Percentiles rank a stretch among this genome's conserved stretches.
Evolutionary conservation across 805 yeast species (phyloP).

Genomic region (Dipodascus albidus): DNA sequence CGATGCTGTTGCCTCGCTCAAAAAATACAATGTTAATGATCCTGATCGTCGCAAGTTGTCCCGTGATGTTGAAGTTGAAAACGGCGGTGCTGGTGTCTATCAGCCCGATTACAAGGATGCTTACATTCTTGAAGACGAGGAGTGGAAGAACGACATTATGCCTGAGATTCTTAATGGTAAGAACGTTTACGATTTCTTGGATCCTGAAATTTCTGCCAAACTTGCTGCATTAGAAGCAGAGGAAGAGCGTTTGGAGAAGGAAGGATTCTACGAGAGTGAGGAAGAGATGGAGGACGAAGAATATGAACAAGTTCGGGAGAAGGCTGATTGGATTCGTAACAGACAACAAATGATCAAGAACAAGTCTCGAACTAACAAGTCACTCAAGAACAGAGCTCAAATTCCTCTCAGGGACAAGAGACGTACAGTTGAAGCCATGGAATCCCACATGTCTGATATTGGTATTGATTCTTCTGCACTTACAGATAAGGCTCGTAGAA

Average conservation of each 20-base stretch:
- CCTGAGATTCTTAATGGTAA: slow-evolving; percentile 95
- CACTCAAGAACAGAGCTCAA: slow-evolving; percentile 75
- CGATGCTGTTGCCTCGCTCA: slow-evolving; percentile 47
- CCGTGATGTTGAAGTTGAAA: slow-evolving; percentile 81
- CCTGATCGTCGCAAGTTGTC: slow-evolving; percentile 75
- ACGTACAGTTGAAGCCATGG: slow-evolving; percentile 61
- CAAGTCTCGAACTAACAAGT: slow-evolving; percentile 77
- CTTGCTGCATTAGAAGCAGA: slow-evolving; percentile 93
- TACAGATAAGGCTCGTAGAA: slow-evolving; percentile 35
- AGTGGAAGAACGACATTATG: slow-evolving; percentile 95
- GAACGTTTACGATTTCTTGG: slow-evolving; percentile 95
- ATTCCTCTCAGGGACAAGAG: slow-evolving; percentile 76
- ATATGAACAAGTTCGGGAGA: slow-evolving; percentile 58
- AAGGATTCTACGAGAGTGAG: slow-evolving; percentile 93
- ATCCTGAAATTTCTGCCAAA: slow-evolving; percentile 88
- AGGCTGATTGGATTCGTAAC: slow-evolving; percentile 92
- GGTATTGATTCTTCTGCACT: slow-evolving; percentile 78
- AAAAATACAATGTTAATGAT: slow-evolving; percentile 66
- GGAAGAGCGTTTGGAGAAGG: slow-evolving; percentile 85
- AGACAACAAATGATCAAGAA: slow-evolving; percentile 89
- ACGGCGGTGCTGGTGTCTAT: slow-evolving; percentile 98
- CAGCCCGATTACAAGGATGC: slow-evolving; percentile 88
- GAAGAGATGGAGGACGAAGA: slow-evolving; percentile 52
- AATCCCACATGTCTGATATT: slow-evolving; percentile 74
- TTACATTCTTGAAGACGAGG: slow-evolving; percentile 86